Evolutionary conservation across 345 rosid species (phyloP), one percentile per base, ranked within the genome.

Genomic region (Alliaria petiolata): DNA sequence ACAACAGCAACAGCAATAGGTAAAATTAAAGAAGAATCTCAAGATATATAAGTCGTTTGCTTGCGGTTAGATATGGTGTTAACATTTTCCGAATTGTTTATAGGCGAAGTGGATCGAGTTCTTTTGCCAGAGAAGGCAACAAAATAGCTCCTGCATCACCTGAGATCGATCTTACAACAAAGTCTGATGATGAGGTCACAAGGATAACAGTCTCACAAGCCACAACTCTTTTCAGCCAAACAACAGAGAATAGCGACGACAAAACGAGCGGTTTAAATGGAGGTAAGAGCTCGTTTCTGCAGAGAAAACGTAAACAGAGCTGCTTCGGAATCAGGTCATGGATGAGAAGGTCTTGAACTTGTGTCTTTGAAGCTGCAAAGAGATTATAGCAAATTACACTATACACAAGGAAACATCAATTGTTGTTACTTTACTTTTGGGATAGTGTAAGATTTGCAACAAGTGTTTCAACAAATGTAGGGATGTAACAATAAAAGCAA

Each of bases 131-230:
- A 78, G 98, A 92, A 74, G 83, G 54, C 51, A 90, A 74, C 83
- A 85, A 83, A 75, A 78, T 85, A 76, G 85, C 82, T 40, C 91
- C 81, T 2, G 90, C 81, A 44, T 81, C 85, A 17, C 89, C 87
- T 0, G 83, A 75, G 67, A 73, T 69, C 67, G 72, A 53, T 68
- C 65, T 46, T 45, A 44, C 68, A 11, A 28, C 45, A 62, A 66
- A 34, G 15, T 11, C 43, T 19, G 76, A 46, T 57, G 77, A 58
- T 57, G 77, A 69, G 52, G 65, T 68, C 15, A 38, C 69, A n/a
- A 68, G 73, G 22, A 68, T 75, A 75, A 68, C 79, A 30, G 13
- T 75, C n/a, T 68, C 79, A 45, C 65, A 75, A 62, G 74, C 70
- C 51, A 68, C 79, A 26, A 44, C 45, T 25, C 79, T 75, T 35